Evolutionary conservation across 148 eudicot species (phyloP).

Genomic region (Cornus controversa): DNA sequence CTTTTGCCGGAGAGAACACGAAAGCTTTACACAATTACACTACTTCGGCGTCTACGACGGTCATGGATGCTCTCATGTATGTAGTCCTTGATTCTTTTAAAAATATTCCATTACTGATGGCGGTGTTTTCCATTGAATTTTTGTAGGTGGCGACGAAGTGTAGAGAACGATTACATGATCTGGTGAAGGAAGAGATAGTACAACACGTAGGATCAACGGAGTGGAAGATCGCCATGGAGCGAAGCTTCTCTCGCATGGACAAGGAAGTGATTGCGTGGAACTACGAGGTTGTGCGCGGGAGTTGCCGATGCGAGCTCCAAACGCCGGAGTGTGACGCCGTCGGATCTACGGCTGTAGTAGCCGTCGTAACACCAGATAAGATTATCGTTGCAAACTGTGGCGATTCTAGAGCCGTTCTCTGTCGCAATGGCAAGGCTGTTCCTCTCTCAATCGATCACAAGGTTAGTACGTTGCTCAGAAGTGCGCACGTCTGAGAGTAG

Average conservation of each 20-base stretch:
- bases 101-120: neutral
- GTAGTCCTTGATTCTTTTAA: neutral
- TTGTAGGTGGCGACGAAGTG: conserved; percentile 52
- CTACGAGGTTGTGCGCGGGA: conserved; percentile 25
- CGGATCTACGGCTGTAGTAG: conserved; percentile 83
- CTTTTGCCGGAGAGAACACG: conserved; percentile 22
- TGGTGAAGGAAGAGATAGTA: conserved; percentile 42
- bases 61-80: conserved; percentile 85
- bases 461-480: conserved; percentile 29
- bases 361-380: conserved; percentile 52
- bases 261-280: conserved; percentile 44
- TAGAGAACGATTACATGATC: conserved; percentile 42
- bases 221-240: conserved; percentile 61
- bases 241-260: conserved; percentile 74
- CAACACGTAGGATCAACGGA: conserved; percentile 2
- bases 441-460: conserved; percentile 76
- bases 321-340: conserved; percentile 76
- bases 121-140: neutral
- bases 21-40: conserved; percentile 26
- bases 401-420: conserved; percentile 69
- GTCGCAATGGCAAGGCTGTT: conserved; percentile 54
- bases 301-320: conserved; percentile 76
- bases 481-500: too few species aligned
- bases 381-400: conserved; percentile 77
- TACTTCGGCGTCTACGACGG: conserved; percentile 83